A percentile compares a stretch with the other conserved stretches of the same genome.
Conservation (phyloP, 2,329 filamentous ascomycete species). For the Fusarium denticulatum region DNA sequence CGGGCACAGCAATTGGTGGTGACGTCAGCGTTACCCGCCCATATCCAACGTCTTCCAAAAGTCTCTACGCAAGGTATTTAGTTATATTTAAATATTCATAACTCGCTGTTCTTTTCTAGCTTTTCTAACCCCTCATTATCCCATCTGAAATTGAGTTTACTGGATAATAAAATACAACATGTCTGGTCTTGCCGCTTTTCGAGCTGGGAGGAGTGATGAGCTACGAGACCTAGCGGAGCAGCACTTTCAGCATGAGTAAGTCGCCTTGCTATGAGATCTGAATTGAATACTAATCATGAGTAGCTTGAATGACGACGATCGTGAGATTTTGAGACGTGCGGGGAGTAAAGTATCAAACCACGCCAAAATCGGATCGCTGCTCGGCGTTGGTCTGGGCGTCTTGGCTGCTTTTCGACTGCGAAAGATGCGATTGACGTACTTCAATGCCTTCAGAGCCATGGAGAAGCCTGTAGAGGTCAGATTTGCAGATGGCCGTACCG, state of each 20-base stretch:
- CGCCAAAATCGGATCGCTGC: neutral
- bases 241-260: slow-evolving; percentile 7
- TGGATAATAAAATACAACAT: neutral
- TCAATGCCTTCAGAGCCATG: neutral
- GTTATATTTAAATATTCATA: neutral
- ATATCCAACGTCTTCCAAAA: neutral
- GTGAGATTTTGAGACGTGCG: neutral
- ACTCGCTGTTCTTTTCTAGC: neutral
- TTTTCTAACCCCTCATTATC: neutral
- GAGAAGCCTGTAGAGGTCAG: neutral
- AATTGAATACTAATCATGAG: neutral
- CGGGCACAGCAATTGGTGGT: neutral
- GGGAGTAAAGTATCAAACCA: neutral
- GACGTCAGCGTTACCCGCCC: neutral
- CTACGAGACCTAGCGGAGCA: neutral
- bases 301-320: neutral
- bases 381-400: neutral
- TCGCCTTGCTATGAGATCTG: neutral
- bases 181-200: neutral
- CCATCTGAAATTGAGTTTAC: rapidly evolving
- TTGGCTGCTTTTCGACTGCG: neutral
- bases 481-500: neutral
- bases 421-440: slow-evolving; percentile 5
- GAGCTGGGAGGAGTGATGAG: neutral
- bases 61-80: neutral